Evolutionary conservation across 306 rosid species (phyloP), one percentile per base, ranked within the genome.

Genomic region (Prinsepia uniflora): DNA sequence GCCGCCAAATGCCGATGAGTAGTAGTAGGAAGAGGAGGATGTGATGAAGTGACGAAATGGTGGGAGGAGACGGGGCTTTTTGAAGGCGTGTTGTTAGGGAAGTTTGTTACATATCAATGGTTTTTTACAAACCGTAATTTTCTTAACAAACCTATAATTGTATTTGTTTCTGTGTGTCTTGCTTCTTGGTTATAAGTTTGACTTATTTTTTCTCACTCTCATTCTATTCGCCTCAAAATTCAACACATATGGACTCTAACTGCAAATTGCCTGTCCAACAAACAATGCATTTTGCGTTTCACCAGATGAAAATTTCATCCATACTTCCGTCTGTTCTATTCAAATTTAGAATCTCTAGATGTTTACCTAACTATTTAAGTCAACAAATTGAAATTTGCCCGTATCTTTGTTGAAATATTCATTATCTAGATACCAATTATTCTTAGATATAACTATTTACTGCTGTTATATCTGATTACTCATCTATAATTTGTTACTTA

Each of bases 51-150:
- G 48, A 8, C 10, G 45, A 62, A 30, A 30, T 72, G 62, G 30
- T 39, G 49, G 39, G 50, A 13, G 70, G 70, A 65, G 70, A 43
- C 40, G 63, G 62, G 62, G 62, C 50, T 72, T 72, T 65, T 48
- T 40, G 15, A 8, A 50, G 43, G 30, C 61, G 63, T 50, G 61
- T 58, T 49, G 70, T 6, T 18, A 50, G 65, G 54, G 30, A 50
- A 68, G 68, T 52, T 58, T 39, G 74, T 68, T 67, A 41, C 36
- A 17, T 59, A 13, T 66, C 11, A 45, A 56, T 46, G 22, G 64
- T 34, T 39, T 65, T 65, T 74, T 74, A 57, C 40, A 19, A 30
- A 46, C 72, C 78, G 44, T 66, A 22, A 17, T 44, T 52, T 52
- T 69, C 64, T 20, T 13, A 54, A 70, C 74, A 43, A 56, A 39